phyloP scores from a whole-genome alignment of 2,329 filamentous ascomycete species.

The Phialocephala subalpina region DNA sequence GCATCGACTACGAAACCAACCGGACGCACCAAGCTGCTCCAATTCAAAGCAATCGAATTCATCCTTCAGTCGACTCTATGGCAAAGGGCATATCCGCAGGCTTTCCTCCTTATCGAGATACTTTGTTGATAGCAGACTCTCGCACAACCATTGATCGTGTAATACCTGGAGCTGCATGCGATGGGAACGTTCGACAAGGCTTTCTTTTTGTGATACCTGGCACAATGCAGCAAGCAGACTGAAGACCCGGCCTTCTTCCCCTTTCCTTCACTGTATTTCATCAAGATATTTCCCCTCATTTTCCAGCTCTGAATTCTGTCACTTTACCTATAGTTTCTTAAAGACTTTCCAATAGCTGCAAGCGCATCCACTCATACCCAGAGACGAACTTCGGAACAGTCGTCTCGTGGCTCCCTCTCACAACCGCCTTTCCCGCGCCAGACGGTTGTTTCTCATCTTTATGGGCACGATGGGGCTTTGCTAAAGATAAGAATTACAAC shows the following conservation, averaged over 20 bases:
- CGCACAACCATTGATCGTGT: no score
- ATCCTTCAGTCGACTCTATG: no score
- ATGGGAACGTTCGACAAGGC: neutral
- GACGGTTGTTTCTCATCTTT: neutral
- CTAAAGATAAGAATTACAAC: neutral
- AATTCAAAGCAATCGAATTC: no score
- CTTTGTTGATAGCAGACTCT: no score
- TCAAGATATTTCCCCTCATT: neutral
- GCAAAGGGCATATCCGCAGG: no score
- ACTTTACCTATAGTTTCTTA: neutral
- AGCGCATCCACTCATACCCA: neutral
- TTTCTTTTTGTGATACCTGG: neutral
- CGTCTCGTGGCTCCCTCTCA: neutral
- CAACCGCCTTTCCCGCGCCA: neutral
- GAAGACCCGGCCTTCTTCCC: neutral
- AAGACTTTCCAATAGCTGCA: neutral
- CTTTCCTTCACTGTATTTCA: neutral
- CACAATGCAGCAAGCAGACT: neutral
- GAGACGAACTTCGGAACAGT: neutral
- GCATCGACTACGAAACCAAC: no score
- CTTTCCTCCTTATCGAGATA: no score
- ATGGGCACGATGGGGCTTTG: neutral
- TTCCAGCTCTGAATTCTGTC: no score
- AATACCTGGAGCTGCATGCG: no score
- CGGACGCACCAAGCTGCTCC: no score